phyloP scores from a whole-genome alignment of 345 rosid species.

The Salix udensis region DNA sequence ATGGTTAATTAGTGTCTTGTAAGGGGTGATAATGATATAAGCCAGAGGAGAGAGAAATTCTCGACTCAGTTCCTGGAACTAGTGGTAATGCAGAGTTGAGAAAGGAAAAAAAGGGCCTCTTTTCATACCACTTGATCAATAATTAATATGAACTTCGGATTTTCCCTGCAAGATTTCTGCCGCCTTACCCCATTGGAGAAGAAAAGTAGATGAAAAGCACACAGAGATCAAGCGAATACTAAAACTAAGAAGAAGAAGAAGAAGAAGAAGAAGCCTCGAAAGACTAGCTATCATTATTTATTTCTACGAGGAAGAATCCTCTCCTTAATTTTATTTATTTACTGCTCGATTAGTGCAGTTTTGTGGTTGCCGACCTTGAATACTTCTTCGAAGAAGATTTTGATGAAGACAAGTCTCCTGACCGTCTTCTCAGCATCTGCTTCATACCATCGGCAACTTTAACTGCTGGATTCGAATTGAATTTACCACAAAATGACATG shows the following conservation, averaged over 20 bases:
- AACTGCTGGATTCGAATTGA: slow-evolving; percentile 79
- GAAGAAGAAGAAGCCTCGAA: slow-evolving; percentile 18
- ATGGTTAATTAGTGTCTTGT: neutral
- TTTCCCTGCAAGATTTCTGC: neutral
- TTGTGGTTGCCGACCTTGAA: slow-evolving; percentile 56
- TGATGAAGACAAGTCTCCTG: slow-evolving; percentile 54
- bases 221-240: neutral
- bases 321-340: neutral
- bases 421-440: slow-evolving; percentile 87
- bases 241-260: slow-evolving; percentile 15
- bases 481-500: slow-evolving; percentile 87
- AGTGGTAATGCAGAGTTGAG: neutral
- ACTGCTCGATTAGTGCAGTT: slow-evolving; percentile 24
- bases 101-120: neutral
- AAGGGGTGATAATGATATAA: neutral
- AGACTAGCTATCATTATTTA: slow-evolving; percentile 1
- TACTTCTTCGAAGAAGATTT: slow-evolving; percentile 60
- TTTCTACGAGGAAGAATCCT: neutral
- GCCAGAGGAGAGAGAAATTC: neutral
- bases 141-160: neutral
- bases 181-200: neutral
- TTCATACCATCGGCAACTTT: slow-evolving; percentile 91
- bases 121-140: neutral
- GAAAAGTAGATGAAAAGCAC: slow-evolving; percentile 1
- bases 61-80: neutral